Evolutionary conservation across 108 stramenopile species (phyloP).

Genomic region (Pseudonitzschia pungens): DNA sequence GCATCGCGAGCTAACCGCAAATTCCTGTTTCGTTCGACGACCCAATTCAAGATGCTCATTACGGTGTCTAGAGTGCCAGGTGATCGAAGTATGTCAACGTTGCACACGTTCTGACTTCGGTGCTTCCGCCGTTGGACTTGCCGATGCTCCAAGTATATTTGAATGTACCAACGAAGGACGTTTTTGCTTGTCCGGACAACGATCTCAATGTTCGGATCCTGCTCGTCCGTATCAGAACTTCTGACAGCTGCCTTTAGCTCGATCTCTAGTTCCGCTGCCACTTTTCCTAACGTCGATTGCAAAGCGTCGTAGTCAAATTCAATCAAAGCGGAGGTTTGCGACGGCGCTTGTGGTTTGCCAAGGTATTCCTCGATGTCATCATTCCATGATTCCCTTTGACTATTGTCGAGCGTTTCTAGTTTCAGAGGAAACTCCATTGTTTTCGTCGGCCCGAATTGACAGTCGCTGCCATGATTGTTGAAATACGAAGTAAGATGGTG

Average conservation of each 20-base stretch:
- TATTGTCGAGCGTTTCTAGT: not conserved
- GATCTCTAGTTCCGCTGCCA: constrained; percentile 14
- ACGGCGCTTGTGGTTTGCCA: constrained; percentile 3
- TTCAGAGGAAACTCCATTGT: constrained; percentile 11
- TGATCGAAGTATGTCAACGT: constrained; percentile 4
- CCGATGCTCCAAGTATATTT: constrained; percentile 26
- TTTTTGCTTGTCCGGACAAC: constrained; percentile 35
- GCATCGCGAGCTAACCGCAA: constrained; percentile 53
- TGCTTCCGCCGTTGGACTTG: not conserved
- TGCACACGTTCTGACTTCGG: not conserved
- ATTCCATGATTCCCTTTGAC: constrained; percentile 4
- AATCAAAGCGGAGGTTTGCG: not conserved
- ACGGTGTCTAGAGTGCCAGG: constrained; percentile 22
- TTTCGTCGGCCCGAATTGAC: too few relatives aligned
- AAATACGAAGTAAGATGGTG: too few relatives aligned
- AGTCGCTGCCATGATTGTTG: too few relatives aligned
- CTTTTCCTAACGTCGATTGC: not conserved
- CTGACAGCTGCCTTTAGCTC: not conserved
- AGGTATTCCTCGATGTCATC: constrained; percentile 29
- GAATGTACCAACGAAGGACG: constrained; percentile 43
- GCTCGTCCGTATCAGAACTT: not conserved
- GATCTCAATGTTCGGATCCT: not conserved
- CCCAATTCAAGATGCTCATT: constrained; percentile 23
- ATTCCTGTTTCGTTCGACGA: constrained; percentile 1
- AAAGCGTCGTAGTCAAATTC: constrained; percentile 7